A percentile compares a stretch with the other conserved stretches of the same genome.
phyloP scores from a whole-genome alignment of 179 eudicot species.

The Beta lomatogona region DNA sequence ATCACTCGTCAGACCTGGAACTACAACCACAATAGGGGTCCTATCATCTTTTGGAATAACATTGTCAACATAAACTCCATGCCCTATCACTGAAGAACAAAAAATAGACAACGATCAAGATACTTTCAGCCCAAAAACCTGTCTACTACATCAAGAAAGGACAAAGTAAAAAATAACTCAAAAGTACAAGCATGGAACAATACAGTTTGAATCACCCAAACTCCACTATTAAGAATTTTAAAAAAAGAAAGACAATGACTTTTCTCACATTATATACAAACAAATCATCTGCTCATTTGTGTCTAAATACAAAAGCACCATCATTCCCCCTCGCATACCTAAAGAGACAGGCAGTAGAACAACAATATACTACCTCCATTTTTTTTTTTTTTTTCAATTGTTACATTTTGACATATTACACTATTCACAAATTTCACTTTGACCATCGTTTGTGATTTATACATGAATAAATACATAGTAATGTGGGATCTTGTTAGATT shows the following conservation, averaged over 20 bases:
- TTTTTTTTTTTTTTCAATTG: too few species aligned
- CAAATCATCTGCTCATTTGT: background rate
- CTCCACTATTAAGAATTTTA: too few species aligned
- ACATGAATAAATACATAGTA: too few species aligned
- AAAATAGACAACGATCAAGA: constrained; percentile 9
- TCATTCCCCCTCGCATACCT: background rate
- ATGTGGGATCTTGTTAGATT: too few species aligned
- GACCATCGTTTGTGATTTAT: too few species aligned
- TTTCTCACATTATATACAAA: background rate
- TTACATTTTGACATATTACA: too few species aligned
- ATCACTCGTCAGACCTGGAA: constrained; percentile 94
- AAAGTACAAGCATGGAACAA: background rate
- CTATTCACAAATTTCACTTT: too few species aligned
- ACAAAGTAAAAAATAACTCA: background rate
- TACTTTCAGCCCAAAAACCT: constrained; percentile 3
- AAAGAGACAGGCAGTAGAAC: background rate
- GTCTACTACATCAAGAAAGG: background rate
- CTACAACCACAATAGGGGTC: constrained; percentile 65
- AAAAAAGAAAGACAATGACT: background rate
- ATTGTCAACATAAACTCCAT: constrained; percentile 27
- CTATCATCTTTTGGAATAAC: constrained; percentile 42
- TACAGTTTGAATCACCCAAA: background rate
- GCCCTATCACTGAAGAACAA: constrained; percentile 38
- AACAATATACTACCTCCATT: too few species aligned
- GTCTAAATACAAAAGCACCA: background rate